phyloP scores from a whole-genome alignment of 768 basidiomycete species.

The Tylopilus rubrobrunneus region DNA sequence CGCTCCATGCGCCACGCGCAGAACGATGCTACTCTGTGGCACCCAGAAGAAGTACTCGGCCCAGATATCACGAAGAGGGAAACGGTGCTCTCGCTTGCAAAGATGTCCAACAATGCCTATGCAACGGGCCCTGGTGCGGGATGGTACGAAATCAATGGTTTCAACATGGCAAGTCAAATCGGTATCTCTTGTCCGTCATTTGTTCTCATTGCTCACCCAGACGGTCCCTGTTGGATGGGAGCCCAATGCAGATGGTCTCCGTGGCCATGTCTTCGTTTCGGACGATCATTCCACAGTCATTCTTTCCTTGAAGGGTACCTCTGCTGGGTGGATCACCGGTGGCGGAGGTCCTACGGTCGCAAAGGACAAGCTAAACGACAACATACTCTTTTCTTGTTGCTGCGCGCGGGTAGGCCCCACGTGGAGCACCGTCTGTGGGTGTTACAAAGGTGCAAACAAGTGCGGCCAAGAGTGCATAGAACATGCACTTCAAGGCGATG shows the following conservation, averaged over 20 bases:
- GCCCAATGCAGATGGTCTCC: conserved; percentile 81
- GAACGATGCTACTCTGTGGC: conserved; percentile 52
- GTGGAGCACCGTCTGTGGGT: conserved; percentile 91
- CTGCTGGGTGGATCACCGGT: conserved; percentile 61
- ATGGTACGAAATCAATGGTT: conserved; percentile 75
- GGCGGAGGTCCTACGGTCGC: conserved; percentile 77
- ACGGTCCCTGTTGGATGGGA: conserved; percentile 86
- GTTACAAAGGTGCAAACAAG: conserved; percentile 67
- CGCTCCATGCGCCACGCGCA: conserved; percentile 38
- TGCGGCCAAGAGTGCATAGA: conserved; percentile 85
- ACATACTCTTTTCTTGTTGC: conserved; percentile 93
- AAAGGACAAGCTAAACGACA: conserved; percentile 95
- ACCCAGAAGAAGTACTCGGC: conserved; percentile 54
- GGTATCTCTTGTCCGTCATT: background rate
- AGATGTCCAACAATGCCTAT: conserved; percentile 91
- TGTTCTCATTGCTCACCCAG: conserved; percentile 29
- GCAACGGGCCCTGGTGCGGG: conserved; percentile 41
- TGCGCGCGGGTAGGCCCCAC: conserved; percentile 93
- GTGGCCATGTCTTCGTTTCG: conserved; percentile 89
- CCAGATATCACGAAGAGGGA: conserved; percentile 73
- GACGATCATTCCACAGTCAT: conserved; percentile 82
- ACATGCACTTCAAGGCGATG: conserved; percentile 70
- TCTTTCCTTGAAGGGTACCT: conserved; percentile 92
- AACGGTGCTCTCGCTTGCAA: conserved; percentile 73
- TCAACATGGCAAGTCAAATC: conserved; percentile 49